Conservation (phyloP, 768 basidiomycete genomes). For the Multifurca ochricompacta region DNA sequence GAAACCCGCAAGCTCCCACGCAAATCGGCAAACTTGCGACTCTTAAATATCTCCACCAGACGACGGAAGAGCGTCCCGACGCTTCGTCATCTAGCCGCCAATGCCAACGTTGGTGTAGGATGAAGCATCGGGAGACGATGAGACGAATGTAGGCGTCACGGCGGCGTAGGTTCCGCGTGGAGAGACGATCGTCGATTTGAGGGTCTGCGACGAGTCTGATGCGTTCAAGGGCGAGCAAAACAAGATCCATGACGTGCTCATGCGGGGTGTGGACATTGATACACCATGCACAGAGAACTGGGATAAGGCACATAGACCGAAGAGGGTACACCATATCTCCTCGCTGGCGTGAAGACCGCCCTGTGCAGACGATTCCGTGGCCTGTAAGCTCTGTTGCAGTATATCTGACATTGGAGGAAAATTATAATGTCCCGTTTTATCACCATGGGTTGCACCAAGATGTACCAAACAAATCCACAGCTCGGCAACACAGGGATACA, state of each 20-base stretch:
- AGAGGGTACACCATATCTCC: conserved; percentile 60
- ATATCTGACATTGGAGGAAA: conserved; percentile 36
- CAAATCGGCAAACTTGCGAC: conserved; percentile 69
- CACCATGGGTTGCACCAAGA: conserved; percentile 16
- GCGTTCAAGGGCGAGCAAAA: conserved; percentile 46
- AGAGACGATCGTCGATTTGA: conserved; percentile 33
- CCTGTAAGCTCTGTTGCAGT: conserved; percentile 32
- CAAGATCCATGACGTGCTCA: conserved; percentile 56
- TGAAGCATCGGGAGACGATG: conserved; percentile 63
- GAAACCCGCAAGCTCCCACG: conserved; percentile 53
- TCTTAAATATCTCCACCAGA: conserved; percentile 66
- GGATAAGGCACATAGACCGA: conserved; percentile 63
- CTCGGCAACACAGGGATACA: conserved; percentile 44
- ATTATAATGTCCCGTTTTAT: conserved; percentile 21
- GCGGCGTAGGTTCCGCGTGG: conserved; percentile 35
- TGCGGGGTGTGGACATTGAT: conserved; percentile 31
- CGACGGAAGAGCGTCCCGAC: conserved; percentile 48
- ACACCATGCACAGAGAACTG: conserved; percentile 63
- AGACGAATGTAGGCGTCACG: conserved; percentile 66
- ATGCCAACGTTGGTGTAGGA: conserved; percentile 66
- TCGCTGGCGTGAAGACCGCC: conserved; percentile 47
- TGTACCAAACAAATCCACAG: conserved; percentile 72
- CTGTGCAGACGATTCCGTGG: conserved; percentile 21
- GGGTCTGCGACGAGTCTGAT: conserved; percentile 49
- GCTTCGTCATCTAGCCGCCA: conserved; percentile 59